Percentiles rank a stretch among this genome's conserved stretches.
Conservation (phyloP, 2,329 filamentous ascomycete genomes). For the Epichloe elymi region DNA sequence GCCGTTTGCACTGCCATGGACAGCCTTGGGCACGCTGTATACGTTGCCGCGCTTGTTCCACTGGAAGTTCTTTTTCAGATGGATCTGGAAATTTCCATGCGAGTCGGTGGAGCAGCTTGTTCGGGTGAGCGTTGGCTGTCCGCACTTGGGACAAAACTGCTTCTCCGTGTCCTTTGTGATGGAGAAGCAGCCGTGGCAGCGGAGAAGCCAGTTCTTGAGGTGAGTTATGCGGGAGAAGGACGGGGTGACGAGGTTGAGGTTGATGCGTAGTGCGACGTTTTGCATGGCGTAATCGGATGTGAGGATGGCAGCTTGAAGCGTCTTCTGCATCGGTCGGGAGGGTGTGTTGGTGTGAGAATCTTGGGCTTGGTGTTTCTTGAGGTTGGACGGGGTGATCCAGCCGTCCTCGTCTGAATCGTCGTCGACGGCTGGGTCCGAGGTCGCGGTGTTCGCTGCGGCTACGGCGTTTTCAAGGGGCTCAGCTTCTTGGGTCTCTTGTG, state of each 20-base stretch:
- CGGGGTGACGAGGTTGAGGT: constrained; percentile 76
- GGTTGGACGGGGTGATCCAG: constrained; percentile 92
- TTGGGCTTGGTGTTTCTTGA: constrained; percentile 68
- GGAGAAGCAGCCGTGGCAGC: constrained; percentile 88
- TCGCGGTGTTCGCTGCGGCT: constrained; percentile 3
- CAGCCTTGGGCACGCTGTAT: constrained; percentile 85
- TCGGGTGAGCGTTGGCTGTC: constrained; percentile 72
- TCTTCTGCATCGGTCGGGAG: constrained; percentile 40
- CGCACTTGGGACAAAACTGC: constrained; percentile 89
- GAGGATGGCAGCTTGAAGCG: constrained; percentile 78
- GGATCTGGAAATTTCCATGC: constrained; percentile 68
- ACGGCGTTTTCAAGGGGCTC: constrained; percentile 7
- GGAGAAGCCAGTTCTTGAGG: constrained; percentile 77
- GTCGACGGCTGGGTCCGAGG: constrained; percentile 17
- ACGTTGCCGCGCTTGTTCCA: constrained; percentile 90
- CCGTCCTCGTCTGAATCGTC: constrained; percentile 46
- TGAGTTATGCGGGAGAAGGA: constrained; percentile 68
- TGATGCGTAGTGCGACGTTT: constrained; percentile 89
- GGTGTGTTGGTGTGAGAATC: constrained; percentile 37
- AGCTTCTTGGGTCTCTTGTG: not conserved
- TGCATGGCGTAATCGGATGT: constrained; percentile 97
- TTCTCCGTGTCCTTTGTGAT: constrained; percentile 71
- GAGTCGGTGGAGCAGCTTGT: constrained; percentile 75
- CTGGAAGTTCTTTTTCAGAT: constrained; percentile 90
- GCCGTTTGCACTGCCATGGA: constrained; percentile 67